A percentile compares a stretch with the other conserved stretches of the same genome.
Evolutionary conservation across 345 rosid genomes (phyloP).

Genomic region (Populus tremula): DNA sequence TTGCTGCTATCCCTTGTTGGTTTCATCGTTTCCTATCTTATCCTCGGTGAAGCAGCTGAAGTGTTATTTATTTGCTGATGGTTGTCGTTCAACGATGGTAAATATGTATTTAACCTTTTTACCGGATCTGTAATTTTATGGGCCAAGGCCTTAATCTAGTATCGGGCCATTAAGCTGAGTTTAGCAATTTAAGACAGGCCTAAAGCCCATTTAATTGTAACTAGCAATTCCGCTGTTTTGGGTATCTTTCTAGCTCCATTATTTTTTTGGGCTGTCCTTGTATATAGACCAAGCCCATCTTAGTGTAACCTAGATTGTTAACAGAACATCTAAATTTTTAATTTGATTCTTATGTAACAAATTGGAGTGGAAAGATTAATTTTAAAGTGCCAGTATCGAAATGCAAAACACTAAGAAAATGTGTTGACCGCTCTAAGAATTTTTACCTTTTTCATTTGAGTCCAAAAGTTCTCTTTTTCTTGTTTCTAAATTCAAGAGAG

Average conservation of each 20-base stretch:
- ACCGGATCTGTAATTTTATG: neutral
- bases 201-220: neutral
- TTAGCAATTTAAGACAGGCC: no score
- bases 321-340: no score
- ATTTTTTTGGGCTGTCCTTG: neutral
- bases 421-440: no score
- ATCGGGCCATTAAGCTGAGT: neutral
- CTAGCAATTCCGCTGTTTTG: neutral
- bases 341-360: no score
- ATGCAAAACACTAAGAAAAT: no score
- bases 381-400: no score
- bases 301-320: no score
- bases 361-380: no score
- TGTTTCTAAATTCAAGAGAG: no score
- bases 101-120: neutral
- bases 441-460: no score
- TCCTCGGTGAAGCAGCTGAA: neutral
- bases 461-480: no score
- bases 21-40: neutral
- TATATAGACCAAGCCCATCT: neutral
- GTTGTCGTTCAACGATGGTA: neutral
- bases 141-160: neutral
- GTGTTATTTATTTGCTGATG: neutral
- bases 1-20: neutral
- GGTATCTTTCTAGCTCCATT: neutral